Evolutionary conservation across 306 rosid genomes (phyloP), one percentile per base, ranked within the genome.

Genomic region (Castanea mollissima): DNA sequence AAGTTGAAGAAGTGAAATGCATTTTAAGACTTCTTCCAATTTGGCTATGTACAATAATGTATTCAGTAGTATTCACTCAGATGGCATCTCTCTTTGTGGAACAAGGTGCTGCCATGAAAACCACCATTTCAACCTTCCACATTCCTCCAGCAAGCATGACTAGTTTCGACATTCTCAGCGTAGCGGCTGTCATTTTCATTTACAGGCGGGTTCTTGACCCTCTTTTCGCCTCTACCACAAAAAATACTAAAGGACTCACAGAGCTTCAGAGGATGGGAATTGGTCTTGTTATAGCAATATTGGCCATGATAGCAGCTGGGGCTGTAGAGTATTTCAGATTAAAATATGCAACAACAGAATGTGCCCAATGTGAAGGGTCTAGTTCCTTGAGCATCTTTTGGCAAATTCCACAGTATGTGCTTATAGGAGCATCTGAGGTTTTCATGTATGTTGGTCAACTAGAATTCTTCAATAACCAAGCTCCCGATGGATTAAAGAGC

Each of bases 91-190:
- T 89, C 41, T 92, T 92, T 80, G 94, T 92, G 54, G 97, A 89
- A 74, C 97, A 92, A 91, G 97, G 97, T 52, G 92, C 89, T 41
- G 88, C 81, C 20, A 92, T 92, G 97, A 83, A 88, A 35, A 89
- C 92, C 19, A 79, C 63, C 69, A 41, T 93, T 5, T 83, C 90
- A n/a, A 54, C 73, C 49, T 93, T 93, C 80, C 85, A 89, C 69
- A 78, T 92, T 68, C 97, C 96, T 20, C 97, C 96, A 0, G 97
- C 97, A 71, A 88, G 96, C 88, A 93, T 93, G 97, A 91, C 97
- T 7, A 69, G 90, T 79, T 93, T 93, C 14, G 97, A 93, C 85
- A 93, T 93, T 23, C 88, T 89, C 44, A 91, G 96, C 12, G 97
- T 93, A 2, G 92, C 90, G 0, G 68, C 83, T 29, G 86, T 91